These are phyloP conservation scores for Colletotrichum tanaceti DNA, from an alignment of 2,329 filamentous ascomycete species.

Conservation along the genomic window DNA sequence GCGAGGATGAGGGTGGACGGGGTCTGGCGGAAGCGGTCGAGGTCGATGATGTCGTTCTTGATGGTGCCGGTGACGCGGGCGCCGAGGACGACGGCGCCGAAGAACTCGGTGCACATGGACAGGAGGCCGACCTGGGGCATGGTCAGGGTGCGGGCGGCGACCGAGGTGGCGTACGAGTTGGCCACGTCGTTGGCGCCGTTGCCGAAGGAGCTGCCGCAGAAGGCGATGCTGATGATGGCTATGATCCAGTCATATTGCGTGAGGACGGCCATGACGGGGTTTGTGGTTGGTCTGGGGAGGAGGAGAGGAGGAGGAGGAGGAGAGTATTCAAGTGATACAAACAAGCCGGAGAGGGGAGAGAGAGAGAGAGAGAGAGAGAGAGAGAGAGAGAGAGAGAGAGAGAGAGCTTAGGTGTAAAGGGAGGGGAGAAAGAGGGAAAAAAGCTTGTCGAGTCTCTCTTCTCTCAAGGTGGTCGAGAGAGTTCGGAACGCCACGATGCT, in stretches of 20 bases:
- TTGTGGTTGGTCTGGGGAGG: neutral
- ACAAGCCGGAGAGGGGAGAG: neutral
- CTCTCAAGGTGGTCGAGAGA: conserved; percentile 14
- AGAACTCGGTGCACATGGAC: conserved; percentile 61
- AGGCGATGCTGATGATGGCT: conserved; percentile 38
- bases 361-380: too few relatives aligned
- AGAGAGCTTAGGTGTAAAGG: too few relatives aligned
- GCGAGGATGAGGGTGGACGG: conserved; percentile 35
- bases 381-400: too few relatives aligned
- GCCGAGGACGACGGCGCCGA: conserved; percentile 64
- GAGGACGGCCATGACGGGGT: conserved; percentile 28
- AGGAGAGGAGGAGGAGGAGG: too few relatives aligned
- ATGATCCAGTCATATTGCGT: conserved; percentile 41
- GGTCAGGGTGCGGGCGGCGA: conserved; percentile 62
- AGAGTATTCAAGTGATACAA: neutral
- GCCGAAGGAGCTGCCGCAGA: conserved; percentile 38
- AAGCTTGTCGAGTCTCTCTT: conserved; percentile 10
- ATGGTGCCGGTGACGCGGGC: conserved; percentile 57
- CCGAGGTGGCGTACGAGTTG: conserved; percentile 64
- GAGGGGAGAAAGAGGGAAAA: too few relatives aligned
- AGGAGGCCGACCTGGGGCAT: conserved; percentile 64
- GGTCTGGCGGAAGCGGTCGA: conserved; percentile 50
- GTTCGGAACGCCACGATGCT: conserved; percentile 26
- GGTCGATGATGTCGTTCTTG: conserved; percentile 56
- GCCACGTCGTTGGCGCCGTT: conserved; percentile 41